Conservation (phyloP, 2,329 filamentous ascomycete species). For the Aspergillus calidoustus region DNA sequence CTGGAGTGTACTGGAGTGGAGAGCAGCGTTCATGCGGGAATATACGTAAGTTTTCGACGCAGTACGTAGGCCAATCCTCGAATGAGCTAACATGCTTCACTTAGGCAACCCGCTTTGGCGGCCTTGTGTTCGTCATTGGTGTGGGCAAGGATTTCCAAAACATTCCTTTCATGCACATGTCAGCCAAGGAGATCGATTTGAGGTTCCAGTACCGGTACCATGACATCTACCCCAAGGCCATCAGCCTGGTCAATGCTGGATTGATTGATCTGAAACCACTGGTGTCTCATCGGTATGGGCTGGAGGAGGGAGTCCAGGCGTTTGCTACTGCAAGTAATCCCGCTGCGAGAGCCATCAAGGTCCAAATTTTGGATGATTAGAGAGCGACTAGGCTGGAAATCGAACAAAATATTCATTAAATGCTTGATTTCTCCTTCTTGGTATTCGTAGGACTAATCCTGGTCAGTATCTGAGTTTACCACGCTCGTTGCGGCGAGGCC, state of each 20-base stretch:
- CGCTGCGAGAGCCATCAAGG: conserved; percentile 40
- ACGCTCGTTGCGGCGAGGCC: background rate
- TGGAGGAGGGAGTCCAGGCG: conserved; percentile 43
- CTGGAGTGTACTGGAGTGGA: conserved; percentile 28
- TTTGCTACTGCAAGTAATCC: conserved; percentile 44
- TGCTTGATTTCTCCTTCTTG: background rate
- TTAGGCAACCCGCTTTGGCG: conserved; percentile 26
- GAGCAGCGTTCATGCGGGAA: conserved; percentile 26
- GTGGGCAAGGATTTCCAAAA: conserved; percentile 28
- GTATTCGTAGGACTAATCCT: background rate
- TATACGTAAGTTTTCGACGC: conserved; percentile 19
- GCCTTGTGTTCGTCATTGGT: conserved; percentile 26
- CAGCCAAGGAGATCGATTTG: conserved; percentile 26
- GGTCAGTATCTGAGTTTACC: background rate
- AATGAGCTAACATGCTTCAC: background rate
- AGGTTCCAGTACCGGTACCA: conserved; percentile 27
- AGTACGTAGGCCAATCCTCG: background rate
- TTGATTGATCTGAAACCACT: conserved; percentile 45
- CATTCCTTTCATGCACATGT: conserved; percentile 29
- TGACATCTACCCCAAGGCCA: conserved; percentile 30
- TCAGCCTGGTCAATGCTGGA: conserved; percentile 36
- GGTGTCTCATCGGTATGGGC: conserved; percentile 43
- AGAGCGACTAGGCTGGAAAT: background rate
- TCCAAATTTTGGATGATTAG: conserved; percentile 30
- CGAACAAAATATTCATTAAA: background rate